Base-by-base conservation (phyloP, 2,329 filamentous ascomycete genomes). In the Aspergillus uvarum region DNA sequence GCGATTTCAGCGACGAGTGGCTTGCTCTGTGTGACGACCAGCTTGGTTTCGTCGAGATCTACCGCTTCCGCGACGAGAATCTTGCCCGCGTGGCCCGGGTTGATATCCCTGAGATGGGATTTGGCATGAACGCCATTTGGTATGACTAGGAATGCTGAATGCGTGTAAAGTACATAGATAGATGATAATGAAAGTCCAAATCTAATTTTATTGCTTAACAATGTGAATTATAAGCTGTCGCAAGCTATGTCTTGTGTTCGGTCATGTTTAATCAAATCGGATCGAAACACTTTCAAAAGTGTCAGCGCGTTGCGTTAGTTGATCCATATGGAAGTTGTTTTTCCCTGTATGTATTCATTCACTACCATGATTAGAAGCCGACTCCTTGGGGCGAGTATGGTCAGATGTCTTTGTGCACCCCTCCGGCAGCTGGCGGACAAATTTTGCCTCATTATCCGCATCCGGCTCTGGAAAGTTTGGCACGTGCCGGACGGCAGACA, bases 71-170 rank as follows among this genome's bases (percentile, higher is more conserved):
- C 65, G 88, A 92, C 60, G 91, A 95, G 81, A 91, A 89, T 67
- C 77, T 96, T 56, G 88, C 86, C 2, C 81, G 91, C 3, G 91
- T 96, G 7, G 91, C 91, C 16, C 83, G 90, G 63, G 81, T 90
- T 63, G 87, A 91, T 67, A 87, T 96, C 42, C 87, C 87, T 5
- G 92, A 96, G 79, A 90, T 90, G n/a, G 92, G 92, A 1, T 96
- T 96, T 74, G 91, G 91, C 1, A 96, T 96, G 92, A 96, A 96
- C 77, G 91, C 91, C n/a, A 92, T 96, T 64, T 96, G 92, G 92
- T 95, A 95, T 75, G 89, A 96, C 77, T 91, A 72, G 65, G 22
- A 21, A 14, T 32, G 47, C 24, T 31, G 29, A 19, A 22, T 47
- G 16, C n/a, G 16, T 44, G n/a, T 44, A 44, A 44, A 44, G 38